These are phyloP conservation scores for Aspergillus hancockii DNA, from an alignment of 495 filamentous ascomycete species.

Conservation along the genomic window DNA sequence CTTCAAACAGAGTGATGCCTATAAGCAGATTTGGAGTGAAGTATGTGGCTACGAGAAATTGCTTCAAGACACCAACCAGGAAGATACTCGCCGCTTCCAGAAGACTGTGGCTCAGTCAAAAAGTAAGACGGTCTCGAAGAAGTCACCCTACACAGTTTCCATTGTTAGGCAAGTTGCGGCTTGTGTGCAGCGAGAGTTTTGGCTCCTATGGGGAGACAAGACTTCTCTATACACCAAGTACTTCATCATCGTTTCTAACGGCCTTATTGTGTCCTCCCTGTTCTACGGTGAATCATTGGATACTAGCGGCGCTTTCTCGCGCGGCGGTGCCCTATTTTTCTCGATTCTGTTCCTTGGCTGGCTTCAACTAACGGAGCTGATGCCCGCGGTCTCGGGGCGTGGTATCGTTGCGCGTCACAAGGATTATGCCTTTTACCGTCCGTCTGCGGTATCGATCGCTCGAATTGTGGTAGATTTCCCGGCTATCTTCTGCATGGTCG, in stretches of 20 bases:
- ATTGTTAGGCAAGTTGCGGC: conserved; percentile 66
- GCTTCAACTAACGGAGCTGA: conserved; percentile 71
- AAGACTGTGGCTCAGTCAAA: conserved; percentile 66
- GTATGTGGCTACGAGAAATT: conserved; percentile 61
- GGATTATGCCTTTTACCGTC: conserved; percentile 78
- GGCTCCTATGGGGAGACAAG: conserved; percentile 72
- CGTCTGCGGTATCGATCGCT: conserved; percentile 69
- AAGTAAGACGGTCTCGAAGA: conserved; percentile 65
- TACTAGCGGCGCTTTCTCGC: conserved; percentile 67
- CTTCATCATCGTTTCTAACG: conserved; percentile 74
- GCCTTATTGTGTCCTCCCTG: conserved; percentile 71
- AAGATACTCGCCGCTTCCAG: conserved; percentile 70
- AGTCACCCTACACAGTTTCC: conserved; percentile 71
- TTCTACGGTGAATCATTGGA: conserved; percentile 67
- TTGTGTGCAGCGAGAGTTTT: conserved; percentile 74
- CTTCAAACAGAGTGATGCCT: conserved; percentile 55
- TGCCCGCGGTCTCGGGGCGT: conserved; percentile 65
- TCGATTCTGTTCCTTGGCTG: conserved; percentile 74
- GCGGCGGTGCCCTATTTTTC: conserved; percentile 72
- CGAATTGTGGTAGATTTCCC: conserved; percentile 71
- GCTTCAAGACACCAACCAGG: conserved; percentile 57
- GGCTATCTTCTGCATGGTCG: conserved; percentile 60
- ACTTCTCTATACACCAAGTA: conserved; percentile 74
- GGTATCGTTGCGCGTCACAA: conserved; percentile 65
- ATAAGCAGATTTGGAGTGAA: conserved; percentile 55